Conservation (phyloP, 2,329 filamentous ascomycete genomes). For the Didymella segeticola region DNA sequence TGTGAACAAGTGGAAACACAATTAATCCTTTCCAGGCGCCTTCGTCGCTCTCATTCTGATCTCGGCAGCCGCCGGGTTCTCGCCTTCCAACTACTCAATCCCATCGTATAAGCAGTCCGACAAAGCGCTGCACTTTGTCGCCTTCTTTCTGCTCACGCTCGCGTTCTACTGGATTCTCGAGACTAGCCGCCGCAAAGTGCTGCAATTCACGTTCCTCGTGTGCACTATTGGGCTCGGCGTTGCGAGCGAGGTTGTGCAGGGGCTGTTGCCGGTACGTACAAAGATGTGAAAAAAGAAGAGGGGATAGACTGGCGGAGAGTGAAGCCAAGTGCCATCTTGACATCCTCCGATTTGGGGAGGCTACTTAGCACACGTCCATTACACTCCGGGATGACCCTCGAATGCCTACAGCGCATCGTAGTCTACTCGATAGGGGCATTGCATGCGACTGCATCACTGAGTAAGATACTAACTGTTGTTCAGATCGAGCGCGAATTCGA, state of each 20-base stretch:
- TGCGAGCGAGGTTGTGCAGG: slow-evolving; percentile 78
- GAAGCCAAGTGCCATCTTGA: background rate
- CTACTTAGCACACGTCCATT: too few relatives aligned
- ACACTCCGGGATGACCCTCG: too few relatives aligned
- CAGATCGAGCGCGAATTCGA: slow-evolving; percentile 68
- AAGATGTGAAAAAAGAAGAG: background rate
- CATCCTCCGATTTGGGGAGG: too few relatives aligned
- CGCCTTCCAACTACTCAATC: slow-evolving; percentile 55
- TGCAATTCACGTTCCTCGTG: slow-evolving; percentile 81
- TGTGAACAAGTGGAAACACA: too few relatives aligned
- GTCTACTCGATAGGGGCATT: too few relatives aligned
- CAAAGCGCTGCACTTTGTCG: slow-evolving; percentile 85
- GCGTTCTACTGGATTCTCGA: slow-evolving; percentile 97
- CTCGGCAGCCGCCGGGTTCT: slow-evolving; percentile 75
- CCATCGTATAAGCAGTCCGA: slow-evolving; percentile 74
- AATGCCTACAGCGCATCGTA: too few relatives aligned
- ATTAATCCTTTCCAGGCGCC: slow-evolving; percentile 40
- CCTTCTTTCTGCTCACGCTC: slow-evolving; percentile 87
- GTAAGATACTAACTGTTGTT: background rate
- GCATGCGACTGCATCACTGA: too few relatives aligned
- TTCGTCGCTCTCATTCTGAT: slow-evolving; percentile 69
- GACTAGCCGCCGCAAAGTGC: slow-evolving; percentile 80
- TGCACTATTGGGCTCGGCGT: slow-evolving; percentile 77
- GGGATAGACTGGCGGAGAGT: background rate
- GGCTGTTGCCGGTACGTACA: slow-evolving; percentile 64